Conservation (phyloP, 495 filamentous ascomycete species). For the Letharia lupina region DNA sequence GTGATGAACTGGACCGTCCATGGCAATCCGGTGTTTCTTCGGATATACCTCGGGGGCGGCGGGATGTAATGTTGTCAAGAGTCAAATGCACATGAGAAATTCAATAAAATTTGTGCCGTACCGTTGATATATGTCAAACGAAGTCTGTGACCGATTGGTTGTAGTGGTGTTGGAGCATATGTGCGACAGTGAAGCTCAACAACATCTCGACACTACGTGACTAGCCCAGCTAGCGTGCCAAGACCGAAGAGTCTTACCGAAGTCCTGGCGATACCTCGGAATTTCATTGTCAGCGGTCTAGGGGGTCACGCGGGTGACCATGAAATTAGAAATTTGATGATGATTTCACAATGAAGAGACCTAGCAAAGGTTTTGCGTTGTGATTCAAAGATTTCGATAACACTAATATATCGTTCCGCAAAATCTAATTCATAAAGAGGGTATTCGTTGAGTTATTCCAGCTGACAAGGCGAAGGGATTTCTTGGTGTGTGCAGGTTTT, state of each 20-base stretch:
- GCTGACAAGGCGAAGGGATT: too few species aligned
- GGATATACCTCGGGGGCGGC: constrained; percentile 1
- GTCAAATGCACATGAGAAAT: background rate
- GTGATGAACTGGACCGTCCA: constrained; percentile 3
- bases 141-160: background rate
- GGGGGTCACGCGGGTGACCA: too few species aligned
- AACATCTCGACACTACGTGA: background rate
- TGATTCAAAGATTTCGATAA: too few species aligned
- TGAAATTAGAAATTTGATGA: too few species aligned
- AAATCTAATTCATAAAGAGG: too few species aligned
- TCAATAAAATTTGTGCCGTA: background rate
- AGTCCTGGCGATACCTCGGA: background rate
- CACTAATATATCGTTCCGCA: too few species aligned
- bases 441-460: too few species aligned
- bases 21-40: background rate
- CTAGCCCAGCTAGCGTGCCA: background rate
- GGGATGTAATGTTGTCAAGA: background rate
- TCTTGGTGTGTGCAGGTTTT: too few species aligned
- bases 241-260: background rate
- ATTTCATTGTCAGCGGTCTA: too few species aligned
- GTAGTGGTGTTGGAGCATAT: background rate
- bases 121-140: background rate
- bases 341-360: too few species aligned
- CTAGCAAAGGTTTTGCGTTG: too few species aligned
- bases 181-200: background rate